A percentile compares a stretch with the other conserved stretches of the same genome.
These are phyloP conservation scores for Suhomyces vadensis DNA, from an alignment of 805 yeast species.

Conservation along the genomic window DNA sequence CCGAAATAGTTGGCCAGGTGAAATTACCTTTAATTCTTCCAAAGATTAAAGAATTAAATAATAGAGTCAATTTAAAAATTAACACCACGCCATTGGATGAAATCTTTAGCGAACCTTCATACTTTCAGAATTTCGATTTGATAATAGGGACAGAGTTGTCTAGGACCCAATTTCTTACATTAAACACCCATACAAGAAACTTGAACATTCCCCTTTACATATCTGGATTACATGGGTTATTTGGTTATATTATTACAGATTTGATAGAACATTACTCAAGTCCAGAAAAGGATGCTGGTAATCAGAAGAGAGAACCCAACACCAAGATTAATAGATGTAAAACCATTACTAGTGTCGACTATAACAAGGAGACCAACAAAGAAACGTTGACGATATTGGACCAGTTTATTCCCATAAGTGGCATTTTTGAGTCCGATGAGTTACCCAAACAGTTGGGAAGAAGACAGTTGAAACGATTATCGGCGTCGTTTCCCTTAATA, in stretches of 20 bases:
- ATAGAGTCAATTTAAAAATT: conserved; percentile 62
- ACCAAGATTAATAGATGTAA: conserved; percentile 52
- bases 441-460: conserved; percentile 44
- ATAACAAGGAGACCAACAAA: conserved; percentile 41
- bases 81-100: conserved; percentile 32
- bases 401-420: conserved; percentile 35
- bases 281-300: conserved; percentile 52
- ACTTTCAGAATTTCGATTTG: conserved; percentile 60
- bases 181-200: conserved; percentile 60
- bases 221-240: conserved; percentile 73
- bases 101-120: conserved; percentile 26
- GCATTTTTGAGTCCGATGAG: conserved; percentile 35
- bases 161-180: conserved; percentile 36
- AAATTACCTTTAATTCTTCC: conserved; percentile 56
- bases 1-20: conserved; percentile 52
- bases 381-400: conserved; percentile 42
- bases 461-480: conserved; percentile 49
- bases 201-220: conserved; percentile 65
- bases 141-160: conserved; percentile 72
- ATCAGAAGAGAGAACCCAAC: conserved; percentile 39
- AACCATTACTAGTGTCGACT: conserved; percentile 31
- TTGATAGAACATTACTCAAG: conserved; percentile 61
- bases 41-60: conserved; percentile 72
- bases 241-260: conserved; percentile 81
- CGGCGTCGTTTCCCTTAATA: conserved; percentile 59